phyloP scores from a whole-genome alignment of 2,329 filamentous ascomycete species.

The Basipetospora chlamydospora region DNA sequence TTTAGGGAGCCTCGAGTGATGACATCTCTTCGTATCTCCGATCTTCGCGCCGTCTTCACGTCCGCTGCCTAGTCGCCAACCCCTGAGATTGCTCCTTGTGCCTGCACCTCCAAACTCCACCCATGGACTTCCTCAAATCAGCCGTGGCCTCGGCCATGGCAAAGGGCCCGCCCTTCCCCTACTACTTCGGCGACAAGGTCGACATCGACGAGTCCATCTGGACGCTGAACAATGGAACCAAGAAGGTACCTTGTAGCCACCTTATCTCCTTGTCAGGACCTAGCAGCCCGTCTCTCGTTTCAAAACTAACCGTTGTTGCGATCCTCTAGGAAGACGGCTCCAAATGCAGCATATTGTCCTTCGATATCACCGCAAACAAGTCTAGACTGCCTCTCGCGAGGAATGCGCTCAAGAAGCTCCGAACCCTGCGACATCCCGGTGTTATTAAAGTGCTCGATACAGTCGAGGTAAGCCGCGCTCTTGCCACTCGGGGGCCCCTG shows the following conservation, averaged over 20 bases:
- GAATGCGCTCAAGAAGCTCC: slow-evolving; percentile 86
- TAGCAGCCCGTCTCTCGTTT: not conserved
- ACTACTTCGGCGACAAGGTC: slow-evolving; percentile 81
- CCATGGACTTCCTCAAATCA: slow-evolving; percentile 98
- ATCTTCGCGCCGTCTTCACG: too few species aligned
- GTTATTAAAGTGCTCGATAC: slow-evolving; percentile 91
- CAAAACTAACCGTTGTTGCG: too few species aligned
- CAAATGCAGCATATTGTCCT: slow-evolving; percentile 91
- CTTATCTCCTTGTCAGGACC: not conserved
- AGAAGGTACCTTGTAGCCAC: slow-evolving; percentile 44
- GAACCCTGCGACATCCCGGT: slow-evolving; percentile 84
- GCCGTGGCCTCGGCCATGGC: slow-evolving; percentile 94
- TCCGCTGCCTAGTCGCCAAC: too few species aligned
- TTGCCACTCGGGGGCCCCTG: not conserved
- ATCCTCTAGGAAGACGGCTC: slow-evolving; percentile 69
- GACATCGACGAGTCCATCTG: slow-evolving; percentile 90
- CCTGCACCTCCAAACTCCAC: not conserved
- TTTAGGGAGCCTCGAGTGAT: too few species aligned
- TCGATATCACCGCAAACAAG: slow-evolving; percentile 72
- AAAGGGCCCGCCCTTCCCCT: slow-evolving; percentile 84
- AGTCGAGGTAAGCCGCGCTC: slow-evolving; percentile 50
- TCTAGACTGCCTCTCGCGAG: slow-evolving; percentile 72
- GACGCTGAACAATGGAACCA: slow-evolving; percentile 90
- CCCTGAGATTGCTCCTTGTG: too few species aligned
- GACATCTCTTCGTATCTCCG: too few species aligned